Percentiles rank a stretch among this genome's conserved stretches.
phyloP scores from a whole-genome alignment of 78 protist genomes.

The Dictyostelium purpureum region DNA sequence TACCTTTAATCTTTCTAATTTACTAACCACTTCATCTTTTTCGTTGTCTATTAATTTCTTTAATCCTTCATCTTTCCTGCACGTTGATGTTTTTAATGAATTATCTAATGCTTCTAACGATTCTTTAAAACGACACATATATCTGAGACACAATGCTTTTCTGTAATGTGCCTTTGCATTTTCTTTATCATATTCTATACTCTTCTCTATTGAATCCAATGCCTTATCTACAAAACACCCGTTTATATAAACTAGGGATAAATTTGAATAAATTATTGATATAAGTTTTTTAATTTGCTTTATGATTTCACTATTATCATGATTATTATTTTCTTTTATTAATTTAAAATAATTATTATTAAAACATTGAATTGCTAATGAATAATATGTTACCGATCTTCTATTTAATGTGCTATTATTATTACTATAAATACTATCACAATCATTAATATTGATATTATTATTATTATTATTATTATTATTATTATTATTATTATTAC shows the following conservation, averaged over 20 bases:
- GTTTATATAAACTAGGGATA: not conserved
- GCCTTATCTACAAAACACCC: not conserved
- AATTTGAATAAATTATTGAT: not conserved
- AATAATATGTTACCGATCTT: no score
- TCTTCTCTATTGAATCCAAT: not conserved
- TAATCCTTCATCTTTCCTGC: not conserved
- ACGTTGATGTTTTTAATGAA: not conserved
- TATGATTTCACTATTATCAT: no score
- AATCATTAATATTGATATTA: no score
- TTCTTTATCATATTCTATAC: not conserved
- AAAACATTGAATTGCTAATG: no score
- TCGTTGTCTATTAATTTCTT: not conserved
- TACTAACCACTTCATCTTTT: not conserved
- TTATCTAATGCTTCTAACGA: not conserved
- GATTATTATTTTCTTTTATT: no score
- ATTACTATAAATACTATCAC: no score
- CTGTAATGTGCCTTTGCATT: constrained; percentile 19
- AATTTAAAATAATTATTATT: no score
- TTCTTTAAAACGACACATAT: not conserved
- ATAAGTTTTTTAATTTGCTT: not conserved
- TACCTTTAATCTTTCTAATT: not conserved
- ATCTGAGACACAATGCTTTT: not conserved
- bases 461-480: no score
- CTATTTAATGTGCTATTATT: no score
- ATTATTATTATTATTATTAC: no score